A percentile compares a stretch with the other conserved stretches of the same genome.
These are phyloP conservation scores for Ceratocystis cubensis DNA, from an alignment of 2,329 filamentous ascomycete genomes.

Conservation along the genomic window DNA sequence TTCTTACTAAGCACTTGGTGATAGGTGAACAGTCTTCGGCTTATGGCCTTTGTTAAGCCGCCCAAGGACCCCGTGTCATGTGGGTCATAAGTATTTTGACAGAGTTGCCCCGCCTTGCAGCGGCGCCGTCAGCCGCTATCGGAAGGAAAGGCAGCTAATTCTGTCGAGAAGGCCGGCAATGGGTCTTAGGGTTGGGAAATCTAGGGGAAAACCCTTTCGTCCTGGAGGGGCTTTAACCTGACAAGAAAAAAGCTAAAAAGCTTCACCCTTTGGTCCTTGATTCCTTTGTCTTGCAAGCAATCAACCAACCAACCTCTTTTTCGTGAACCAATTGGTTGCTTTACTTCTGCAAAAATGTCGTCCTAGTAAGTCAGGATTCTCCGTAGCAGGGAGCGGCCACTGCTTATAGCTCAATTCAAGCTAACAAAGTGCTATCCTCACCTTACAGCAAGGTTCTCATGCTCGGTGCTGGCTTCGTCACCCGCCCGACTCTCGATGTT, in stretches of 20 bases:
- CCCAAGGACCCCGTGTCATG: not conserved
- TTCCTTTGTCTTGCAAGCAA: constrained; percentile 1
- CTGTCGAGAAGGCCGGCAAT: not conserved
- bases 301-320: constrained; percentile 7
- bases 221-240: not conserved
- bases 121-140: constrained; percentile 15
- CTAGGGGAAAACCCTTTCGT: not conserved
- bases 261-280: not conserved
- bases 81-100: not conserved
- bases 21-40: not conserved
- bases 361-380: constrained; percentile 15
- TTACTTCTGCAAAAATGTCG: constrained; percentile 21
- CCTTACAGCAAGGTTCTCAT: constrained; percentile 19
- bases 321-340: not conserved
- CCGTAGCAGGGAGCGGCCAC: no score
- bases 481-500: constrained; percentile 52
- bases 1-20: constrained; percentile 1
- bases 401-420: not conserved
- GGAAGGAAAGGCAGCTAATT: constrained; percentile 8
- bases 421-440: constrained; percentile 3
- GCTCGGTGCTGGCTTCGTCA: constrained; percentile 44
- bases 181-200: not conserved
- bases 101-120: not conserved
- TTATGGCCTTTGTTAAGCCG: not conserved
- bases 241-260: not conserved